phyloP scores from a whole-genome alignment of 2,329 filamentous ascomycete genomes.

The Trichophyton benhamiae region DNA sequence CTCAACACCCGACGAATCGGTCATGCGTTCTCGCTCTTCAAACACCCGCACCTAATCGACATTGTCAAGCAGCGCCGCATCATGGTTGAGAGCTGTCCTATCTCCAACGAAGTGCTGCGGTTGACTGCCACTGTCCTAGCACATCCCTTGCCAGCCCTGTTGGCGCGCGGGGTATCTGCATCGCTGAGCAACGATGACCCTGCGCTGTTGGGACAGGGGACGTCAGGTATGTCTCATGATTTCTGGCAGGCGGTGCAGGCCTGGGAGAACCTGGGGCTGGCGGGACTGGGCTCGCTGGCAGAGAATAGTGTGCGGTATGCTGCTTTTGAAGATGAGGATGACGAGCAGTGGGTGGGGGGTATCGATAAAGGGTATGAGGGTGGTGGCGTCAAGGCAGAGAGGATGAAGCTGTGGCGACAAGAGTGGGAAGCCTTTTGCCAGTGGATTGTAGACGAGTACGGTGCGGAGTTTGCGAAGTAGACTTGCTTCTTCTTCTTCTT shows the following conservation, averaged over 20 bases:
- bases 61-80: constrained; percentile 83
- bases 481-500: neutral
- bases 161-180: constrained; percentile 73
- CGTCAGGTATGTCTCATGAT: constrained; percentile 74
- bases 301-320: constrained; percentile 91
- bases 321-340: constrained; percentile 66
- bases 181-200: constrained; percentile 85
- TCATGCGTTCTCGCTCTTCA: constrained; percentile 77
- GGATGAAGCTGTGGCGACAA: constrained; percentile 63
- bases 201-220: constrained; percentile 72
- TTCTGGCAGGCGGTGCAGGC: constrained; percentile 90
- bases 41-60: constrained; percentile 79
- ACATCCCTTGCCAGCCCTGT: constrained; percentile 64
- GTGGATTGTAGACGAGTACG: constrained; percentile 75
- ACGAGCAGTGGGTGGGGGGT: constrained; percentile 58
- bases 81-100: constrained; percentile 77
- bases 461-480: constrained; percentile 11
- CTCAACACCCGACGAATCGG: constrained; percentile 81
- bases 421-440: constrained; percentile 85
- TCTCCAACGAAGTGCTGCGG: constrained; percentile 80
- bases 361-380: constrained; percentile 56
- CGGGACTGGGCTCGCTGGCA: constrained; percentile 71
- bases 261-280: constrained; percentile 81
- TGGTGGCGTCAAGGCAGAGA: constrained; percentile 52
- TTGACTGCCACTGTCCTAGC: constrained; percentile 63